Conservation (phyloP, 208 protist genomes). For the Acanthamoeba castellanii region DNA sequence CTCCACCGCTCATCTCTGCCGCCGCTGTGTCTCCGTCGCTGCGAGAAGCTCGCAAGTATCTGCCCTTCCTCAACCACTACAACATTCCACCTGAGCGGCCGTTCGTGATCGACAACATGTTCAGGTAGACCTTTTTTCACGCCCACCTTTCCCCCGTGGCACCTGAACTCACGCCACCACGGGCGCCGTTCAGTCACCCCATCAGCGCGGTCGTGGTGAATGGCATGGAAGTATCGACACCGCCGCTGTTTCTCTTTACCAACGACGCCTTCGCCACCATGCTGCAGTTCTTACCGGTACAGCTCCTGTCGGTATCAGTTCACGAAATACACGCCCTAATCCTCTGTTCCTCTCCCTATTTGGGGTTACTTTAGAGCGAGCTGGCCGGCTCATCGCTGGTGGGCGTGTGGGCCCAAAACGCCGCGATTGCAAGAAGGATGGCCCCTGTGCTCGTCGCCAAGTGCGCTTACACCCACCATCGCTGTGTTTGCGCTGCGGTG, state of each 20-base stretch:
- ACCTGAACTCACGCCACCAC: not conserved
- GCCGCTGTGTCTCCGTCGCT: not conserved
- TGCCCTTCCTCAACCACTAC: not conserved
- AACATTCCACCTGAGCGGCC: not conserved
- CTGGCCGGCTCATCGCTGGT: not conserved
- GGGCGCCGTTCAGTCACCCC: not conserved
- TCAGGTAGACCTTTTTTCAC: not conserved
- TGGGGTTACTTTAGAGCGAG: not conserved
- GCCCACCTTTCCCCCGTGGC: too few species aligned
- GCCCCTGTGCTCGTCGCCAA: not conserved
- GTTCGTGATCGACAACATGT: conserved; percentile 30
- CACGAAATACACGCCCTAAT: not conserved
- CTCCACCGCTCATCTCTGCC: not conserved
- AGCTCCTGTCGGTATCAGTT: not conserved
- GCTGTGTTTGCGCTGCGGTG: not conserved
- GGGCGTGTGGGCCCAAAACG: not conserved
- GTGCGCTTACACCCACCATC: not conserved
- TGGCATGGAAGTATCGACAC: not conserved
- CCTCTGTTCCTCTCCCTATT: not conserved
- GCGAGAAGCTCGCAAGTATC: not conserved
- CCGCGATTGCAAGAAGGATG: not conserved
- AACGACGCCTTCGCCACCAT: conserved; percentile 22
- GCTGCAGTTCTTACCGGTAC: not conserved
- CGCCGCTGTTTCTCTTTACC: not conserved
- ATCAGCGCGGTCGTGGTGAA: not conserved